Evolutionary conservation across 2,329 filamentous ascomycete genomes (phyloP).

Genomic region (Colletotrichum filicis): DNA sequence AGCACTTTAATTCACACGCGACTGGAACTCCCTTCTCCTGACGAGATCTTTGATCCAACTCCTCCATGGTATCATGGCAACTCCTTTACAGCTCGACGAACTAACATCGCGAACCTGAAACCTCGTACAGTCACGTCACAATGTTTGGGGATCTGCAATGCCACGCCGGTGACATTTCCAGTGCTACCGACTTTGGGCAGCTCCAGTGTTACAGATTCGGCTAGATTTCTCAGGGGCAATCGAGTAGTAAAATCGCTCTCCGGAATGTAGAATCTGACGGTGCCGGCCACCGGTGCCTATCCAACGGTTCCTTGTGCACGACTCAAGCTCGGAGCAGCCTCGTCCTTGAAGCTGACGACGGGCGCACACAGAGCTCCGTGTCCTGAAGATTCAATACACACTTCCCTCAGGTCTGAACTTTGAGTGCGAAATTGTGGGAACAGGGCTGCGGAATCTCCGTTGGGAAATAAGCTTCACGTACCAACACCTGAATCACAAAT

Average conservation of each 20-base stretch:
- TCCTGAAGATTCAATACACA: not conserved
- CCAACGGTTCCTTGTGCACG: not conserved
- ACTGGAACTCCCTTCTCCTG: conserved; percentile 30
- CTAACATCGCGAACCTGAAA: conserved; percentile 25
- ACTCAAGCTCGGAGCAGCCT: not conserved
- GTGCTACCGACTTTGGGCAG: not conserved
- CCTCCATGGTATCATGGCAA: not conserved
- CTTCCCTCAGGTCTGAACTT: conserved; percentile 21
- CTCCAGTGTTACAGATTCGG: conserved; percentile 5
- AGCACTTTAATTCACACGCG: conserved; percentile 30
- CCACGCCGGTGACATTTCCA: conserved; percentile 6
- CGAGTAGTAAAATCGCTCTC: not conserved
- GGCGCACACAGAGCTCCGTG: conserved; percentile 5
- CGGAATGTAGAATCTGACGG: not conserved
- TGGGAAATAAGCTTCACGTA: conserved; percentile 4
- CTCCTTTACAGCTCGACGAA: not conserved
- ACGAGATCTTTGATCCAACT: not conserved
- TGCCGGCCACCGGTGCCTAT: not conserved
- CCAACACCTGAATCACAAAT: not conserved
- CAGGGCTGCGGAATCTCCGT: not conserved
- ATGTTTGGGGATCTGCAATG: conserved; percentile 28
- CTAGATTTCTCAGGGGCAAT: conserved; percentile 1
- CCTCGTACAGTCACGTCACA: conserved; percentile 6
- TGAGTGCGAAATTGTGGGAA: not conserved
- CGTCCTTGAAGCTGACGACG: not conserved